Evolutionary conservation across 768 basidiomycete genomes (phyloP).

Genomic region (Kwoniella sp.): DNA sequence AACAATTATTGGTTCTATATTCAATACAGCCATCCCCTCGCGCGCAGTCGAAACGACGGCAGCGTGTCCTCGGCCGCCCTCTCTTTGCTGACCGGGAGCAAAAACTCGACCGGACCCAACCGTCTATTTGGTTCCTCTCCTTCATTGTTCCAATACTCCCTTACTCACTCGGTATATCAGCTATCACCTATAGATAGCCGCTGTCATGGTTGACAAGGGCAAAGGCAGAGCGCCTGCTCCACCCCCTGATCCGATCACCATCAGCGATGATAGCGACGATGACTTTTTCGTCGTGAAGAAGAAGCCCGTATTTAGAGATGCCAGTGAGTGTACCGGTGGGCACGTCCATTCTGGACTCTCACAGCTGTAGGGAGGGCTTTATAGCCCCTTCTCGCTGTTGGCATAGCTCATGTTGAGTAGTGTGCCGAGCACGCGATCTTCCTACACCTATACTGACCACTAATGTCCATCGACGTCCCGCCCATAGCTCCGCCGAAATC

Average conservation of each 20-base stretch:
- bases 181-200: too few species aligned
- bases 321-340: conserved; percentile 11
- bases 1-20: too few species aligned
- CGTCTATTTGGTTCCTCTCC: conserved; percentile 23
- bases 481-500: conserved; percentile 15
- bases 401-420: too few species aligned
- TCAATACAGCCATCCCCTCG: too few species aligned
- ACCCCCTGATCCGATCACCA: background rate
- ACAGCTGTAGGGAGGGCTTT: too few species aligned
- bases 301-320: conserved; percentile 3
- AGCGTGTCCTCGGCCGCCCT: too few species aligned
- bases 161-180: background rate
- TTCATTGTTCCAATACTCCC: background rate
- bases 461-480: background rate
- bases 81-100: background rate
- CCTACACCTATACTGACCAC: background rate
- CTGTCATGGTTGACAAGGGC: conserved; percentile 33
- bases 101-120: background rate
- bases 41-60: too few species aligned
- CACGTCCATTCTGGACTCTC: too few species aligned
- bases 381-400: too few species aligned
- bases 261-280: conserved; percentile 26
- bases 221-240: conserved; percentile 27
- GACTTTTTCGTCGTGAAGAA: conserved; percentile 36
- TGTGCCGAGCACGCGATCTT: background rate